Base-by-base conservation (phyloP, 345 rosid species). In the Balakata baccata region DNA sequence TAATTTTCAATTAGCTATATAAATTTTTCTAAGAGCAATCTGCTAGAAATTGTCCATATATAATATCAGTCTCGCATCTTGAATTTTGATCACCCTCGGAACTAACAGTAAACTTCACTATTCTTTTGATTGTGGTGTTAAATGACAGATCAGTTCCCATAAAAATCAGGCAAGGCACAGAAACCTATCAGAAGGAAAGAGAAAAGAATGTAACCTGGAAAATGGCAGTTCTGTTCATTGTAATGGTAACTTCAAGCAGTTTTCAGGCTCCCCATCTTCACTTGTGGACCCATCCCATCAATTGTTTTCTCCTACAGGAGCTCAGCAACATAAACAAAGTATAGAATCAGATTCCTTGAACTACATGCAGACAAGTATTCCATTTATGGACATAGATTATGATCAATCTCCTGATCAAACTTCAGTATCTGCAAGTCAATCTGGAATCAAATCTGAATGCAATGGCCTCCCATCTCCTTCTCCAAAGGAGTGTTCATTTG, bases 391-490 rank as follows among this genome's bases (percentile, higher is more conserved):
- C 70, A 63, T 77, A 59, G 79, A 72, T 23, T 75, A 71, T 75
- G 74, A 71, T 72, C 85, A 82, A 73, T 71, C 82, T 74, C 76
- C 86, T 9, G 87, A 84, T 76, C 87, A 84, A 81, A 68, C 84
- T 56, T 86, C 90, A 76, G 85, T 76, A 23, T 79, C 84, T 70
- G 82, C 87, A 67, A 78, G 79, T 81, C 84, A 80, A 61, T 80
- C 89, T 72, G 79, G 84, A 79, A 63, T 66, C 79, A 89, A 75
- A 81, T 86, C 84, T 64, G 89, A 79, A 79, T 84, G 80, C 70
- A 86, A 78, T 68, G 75, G 79, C 51, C 81, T 81, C 67, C 80
- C 79, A 66, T 81, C 84, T 67, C 75, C 87, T 82, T 79, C 77
- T 64, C 79, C 84, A 72, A 80, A 85, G 70, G 86, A 80, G 73